Conservation (phyloP, 2,329 filamentous ascomycete genomes). For the Alternaria gaisen region DNA sequence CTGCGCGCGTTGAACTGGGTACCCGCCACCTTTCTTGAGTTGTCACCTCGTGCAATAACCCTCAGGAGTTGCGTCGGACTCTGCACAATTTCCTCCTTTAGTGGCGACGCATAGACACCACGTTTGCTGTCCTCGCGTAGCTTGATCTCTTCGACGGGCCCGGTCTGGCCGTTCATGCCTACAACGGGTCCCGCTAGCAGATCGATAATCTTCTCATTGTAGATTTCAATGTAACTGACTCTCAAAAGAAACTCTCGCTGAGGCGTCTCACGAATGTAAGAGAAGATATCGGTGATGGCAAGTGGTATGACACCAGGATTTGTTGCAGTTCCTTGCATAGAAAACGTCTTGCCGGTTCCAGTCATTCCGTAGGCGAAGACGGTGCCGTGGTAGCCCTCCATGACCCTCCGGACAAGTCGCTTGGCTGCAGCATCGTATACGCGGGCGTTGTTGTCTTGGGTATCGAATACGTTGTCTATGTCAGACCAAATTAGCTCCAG, state of each 20-base stretch:
- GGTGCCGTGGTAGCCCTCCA: conserved; percentile 98
- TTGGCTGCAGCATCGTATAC: conserved; percentile 97
- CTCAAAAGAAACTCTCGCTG: conserved; percentile 92
- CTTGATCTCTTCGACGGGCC: conserved; percentile 90
- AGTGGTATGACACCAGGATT: conserved; percentile 96
- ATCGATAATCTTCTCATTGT: conserved; percentile 98
- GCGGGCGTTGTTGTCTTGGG: conserved; percentile 90
- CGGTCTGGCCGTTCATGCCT: conserved; percentile 57
- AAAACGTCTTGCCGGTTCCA: conserved; percentile 98
- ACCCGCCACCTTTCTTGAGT: conserved; percentile 87
- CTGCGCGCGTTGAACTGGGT: conserved; percentile 97
- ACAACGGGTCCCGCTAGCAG: conserved; percentile 77
- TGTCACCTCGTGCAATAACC: conserved; percentile 93
- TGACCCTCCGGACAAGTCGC: conserved; percentile 90
- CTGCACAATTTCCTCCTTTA: conserved; percentile 99
- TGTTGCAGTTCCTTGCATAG: conserved; percentile 97
- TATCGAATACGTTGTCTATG: conserved; percentile 93
- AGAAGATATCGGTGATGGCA: conserved; percentile 98
- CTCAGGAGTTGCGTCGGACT: conserved; percentile 93
- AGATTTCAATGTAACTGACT: conserved; percentile 98
- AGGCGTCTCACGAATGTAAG: conserved; percentile 96
- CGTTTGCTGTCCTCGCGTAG: conserved; percentile 94
- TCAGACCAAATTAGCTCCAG: conserved; percentile 24
- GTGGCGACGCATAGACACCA: conserved; percentile 92
- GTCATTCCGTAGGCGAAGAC: conserved; percentile 99